These are phyloP conservation scores for Thraustochytrium sp. DNA, from an alignment of 352 stramenopile species.

Conservation along the genomic window DNA sequence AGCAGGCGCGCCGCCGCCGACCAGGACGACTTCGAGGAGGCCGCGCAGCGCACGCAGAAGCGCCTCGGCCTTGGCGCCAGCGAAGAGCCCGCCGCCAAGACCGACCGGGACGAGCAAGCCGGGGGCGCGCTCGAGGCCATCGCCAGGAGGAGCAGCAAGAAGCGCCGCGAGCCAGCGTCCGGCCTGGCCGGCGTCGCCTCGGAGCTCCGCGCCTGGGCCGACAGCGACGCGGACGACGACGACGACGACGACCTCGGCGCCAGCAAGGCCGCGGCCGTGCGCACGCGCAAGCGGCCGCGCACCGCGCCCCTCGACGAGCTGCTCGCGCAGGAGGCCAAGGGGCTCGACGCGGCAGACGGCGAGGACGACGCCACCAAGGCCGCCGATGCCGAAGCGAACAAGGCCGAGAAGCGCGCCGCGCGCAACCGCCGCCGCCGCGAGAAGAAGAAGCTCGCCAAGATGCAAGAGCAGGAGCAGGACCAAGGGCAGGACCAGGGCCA, in stretches of 20 bases:
- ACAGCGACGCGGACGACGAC: neutral
- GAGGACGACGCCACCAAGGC: neutral
- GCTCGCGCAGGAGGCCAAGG: neutral
- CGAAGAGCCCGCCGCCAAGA: neutral
- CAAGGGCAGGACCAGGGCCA: neutral
- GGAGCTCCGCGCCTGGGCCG: neutral
- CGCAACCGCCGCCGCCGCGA: neutral
- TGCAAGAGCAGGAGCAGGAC: neutral
- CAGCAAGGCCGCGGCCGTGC: neutral
- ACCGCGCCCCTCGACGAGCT: neutral
- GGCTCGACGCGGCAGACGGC: neutral
- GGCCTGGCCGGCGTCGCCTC: neutral
- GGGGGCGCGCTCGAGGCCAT: neutral
- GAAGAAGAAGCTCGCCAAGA: constrained; percentile 23
- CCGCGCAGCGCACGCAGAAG: too few relatives aligned
- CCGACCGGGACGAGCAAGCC: neutral
- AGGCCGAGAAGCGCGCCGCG: neutral
- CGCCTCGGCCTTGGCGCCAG: neutral
- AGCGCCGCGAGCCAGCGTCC: neutral
- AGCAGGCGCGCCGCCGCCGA: too few relatives aligned
- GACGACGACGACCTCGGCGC: neutral
- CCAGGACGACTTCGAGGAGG: too few relatives aligned
- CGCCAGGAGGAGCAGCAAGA: neutral
- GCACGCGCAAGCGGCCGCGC: neutral
- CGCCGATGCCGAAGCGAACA: neutral